A percentile compares a stretch with the other conserved stretches of the same genome.
Evolutionary conservation across 345 rosid genomes (phyloP).

Genomic region (Excoecaria agallocha): DNA sequence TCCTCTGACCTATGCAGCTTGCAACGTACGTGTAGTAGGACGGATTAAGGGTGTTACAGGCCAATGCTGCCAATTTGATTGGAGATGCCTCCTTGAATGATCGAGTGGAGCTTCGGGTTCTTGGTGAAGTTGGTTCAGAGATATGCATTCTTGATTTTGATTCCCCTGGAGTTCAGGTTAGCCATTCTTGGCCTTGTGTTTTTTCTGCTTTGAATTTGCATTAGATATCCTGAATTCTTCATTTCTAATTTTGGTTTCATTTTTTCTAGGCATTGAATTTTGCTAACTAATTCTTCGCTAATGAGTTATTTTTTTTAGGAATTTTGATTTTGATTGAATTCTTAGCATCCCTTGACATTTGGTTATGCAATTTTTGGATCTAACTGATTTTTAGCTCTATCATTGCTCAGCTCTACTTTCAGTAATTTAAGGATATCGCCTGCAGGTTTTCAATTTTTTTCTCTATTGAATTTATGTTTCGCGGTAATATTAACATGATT

Average conservation of each 20-base stretch:
- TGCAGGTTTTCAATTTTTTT: not conserved
- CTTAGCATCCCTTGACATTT: not conserved
- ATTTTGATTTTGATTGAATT: not conserved
- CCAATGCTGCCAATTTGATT: slow-evolving; percentile 67
- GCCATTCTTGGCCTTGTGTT: not conserved
- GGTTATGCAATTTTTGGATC: not conserved
- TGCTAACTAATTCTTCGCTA: not conserved
- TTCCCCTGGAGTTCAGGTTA: slow-evolving; percentile 96
- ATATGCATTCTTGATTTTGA: slow-evolving; percentile 83
- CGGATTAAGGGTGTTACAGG: too few relatives aligned
- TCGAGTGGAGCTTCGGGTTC: slow-evolving; percentile 71
- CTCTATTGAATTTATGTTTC: too few relatives aligned
- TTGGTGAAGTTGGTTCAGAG: slow-evolving; percentile 89
- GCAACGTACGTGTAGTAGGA: too few relatives aligned
- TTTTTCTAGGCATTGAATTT: not conserved
- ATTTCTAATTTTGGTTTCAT: not conserved
- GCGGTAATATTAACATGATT: too few relatives aligned
- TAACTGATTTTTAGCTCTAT: not conserved
- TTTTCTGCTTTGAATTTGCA: not conserved
- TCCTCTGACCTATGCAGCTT: too few relatives aligned
- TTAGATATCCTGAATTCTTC: not conserved
- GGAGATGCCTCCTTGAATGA: slow-evolving; percentile 85
- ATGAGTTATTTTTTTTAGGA: too few relatives aligned
- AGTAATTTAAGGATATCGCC: too few relatives aligned
- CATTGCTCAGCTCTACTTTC: too few relatives aligned